phyloP scores from a whole-genome alignment of 257 asterid species.

The Salvia splendens region DNA sequence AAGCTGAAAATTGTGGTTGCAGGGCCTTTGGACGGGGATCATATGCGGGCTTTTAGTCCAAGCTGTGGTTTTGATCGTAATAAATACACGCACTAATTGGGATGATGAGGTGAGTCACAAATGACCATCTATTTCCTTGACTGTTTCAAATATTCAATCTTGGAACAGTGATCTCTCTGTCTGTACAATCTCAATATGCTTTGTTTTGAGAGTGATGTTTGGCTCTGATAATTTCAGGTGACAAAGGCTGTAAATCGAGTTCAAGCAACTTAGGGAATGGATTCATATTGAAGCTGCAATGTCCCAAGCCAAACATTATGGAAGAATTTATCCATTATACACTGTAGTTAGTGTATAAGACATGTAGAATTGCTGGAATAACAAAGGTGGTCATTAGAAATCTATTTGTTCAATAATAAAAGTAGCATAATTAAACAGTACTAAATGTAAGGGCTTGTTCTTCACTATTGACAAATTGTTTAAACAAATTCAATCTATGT shows the following conservation, averaged over 20 bases:
- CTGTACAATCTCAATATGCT: not conserved
- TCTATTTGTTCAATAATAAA: not conserved
- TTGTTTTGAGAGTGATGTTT: not conserved
- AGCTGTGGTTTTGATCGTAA: constrained; percentile 51
- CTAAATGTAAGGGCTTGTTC: not conserved
- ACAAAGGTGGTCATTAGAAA: not conserved
- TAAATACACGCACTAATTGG: constrained; percentile 63
- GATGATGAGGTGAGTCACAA: constrained; percentile 50
- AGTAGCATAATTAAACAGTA: not conserved
- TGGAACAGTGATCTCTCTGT: not conserved
- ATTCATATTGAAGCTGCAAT: not conserved
- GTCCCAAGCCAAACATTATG: no score
- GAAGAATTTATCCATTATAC: no score
- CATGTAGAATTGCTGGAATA: not conserved
- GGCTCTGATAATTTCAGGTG: constrained; percentile 40
- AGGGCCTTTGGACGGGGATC: constrained; percentile 87
- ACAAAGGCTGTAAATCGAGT: constrained; percentile 42
- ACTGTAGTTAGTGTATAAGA: not conserved
- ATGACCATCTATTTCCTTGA: not conserved
- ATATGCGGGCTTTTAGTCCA: constrained; percentile 60
- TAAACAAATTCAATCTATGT: not conserved
- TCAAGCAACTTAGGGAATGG: constrained; percentile 17
- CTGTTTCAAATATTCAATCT: not conserved
- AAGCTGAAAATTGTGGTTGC: not conserved
- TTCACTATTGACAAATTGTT: not conserved